These are phyloP conservation scores for Mayamaea pseudoterrestris DNA, from an alignment of 108 stramenopile genomes.

Conservation along the genomic window DNA sequence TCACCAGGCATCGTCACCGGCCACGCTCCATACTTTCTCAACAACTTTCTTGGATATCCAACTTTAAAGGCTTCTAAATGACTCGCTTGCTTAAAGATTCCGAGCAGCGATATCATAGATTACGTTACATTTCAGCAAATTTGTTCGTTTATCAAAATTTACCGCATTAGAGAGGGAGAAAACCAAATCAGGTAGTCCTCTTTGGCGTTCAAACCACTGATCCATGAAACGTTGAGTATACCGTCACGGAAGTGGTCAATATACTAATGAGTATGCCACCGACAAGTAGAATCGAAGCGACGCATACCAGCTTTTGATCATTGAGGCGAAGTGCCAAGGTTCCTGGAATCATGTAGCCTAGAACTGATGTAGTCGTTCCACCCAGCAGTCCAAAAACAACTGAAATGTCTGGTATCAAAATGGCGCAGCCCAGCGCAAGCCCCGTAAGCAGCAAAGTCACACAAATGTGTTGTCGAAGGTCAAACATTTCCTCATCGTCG, in stretches of 20 bases:
- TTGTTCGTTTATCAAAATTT: no score
- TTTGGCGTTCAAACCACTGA: no score
- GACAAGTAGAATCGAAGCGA: slow-evolving; percentile 26
- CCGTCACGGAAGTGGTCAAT: slow-evolving; percentile 53
- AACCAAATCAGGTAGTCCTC: no score
- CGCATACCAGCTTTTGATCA: background rate
- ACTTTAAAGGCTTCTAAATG: no score
- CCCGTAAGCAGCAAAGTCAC: slow-evolving; percentile 34
- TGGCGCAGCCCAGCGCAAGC: slow-evolving; percentile 40
- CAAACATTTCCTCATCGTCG: slow-evolving; percentile 1
- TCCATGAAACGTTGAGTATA: slow-evolving; percentile 18
- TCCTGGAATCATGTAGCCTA: slow-evolving; percentile 69
- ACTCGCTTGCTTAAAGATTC: no score
- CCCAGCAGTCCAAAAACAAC: slow-evolving; percentile 71
- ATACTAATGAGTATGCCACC: slow-evolving; percentile 46
- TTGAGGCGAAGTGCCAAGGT: slow-evolving; percentile 26
- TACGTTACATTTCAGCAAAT: no score
- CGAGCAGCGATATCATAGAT: no score
- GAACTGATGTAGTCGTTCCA: slow-evolving; percentile 46
- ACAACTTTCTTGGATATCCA: no score
- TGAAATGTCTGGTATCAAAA: slow-evolving; percentile 58
- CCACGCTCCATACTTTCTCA: no score
- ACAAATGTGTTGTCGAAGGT: slow-evolving; percentile 7
- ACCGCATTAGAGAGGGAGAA: no score
- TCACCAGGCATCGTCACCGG: no score